Conservation (phyloP, 225 moss, liverwort and hornwort genomes). For the Anthoceros angustus region DNA sequence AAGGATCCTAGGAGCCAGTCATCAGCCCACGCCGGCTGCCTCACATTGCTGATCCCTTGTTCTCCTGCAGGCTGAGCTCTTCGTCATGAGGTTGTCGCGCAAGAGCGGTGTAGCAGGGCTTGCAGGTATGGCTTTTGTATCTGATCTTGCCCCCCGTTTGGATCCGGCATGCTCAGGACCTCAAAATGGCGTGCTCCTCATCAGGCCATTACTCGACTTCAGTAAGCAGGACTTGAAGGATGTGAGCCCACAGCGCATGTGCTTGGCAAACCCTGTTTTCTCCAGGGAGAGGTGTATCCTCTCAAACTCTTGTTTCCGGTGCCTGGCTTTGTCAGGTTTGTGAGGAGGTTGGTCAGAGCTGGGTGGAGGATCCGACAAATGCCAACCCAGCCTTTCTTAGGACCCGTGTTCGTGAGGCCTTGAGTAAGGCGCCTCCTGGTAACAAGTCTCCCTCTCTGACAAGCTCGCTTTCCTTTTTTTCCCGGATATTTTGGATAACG, state of each 20-base stretch:
- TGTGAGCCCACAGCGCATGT: conserved; percentile 28
- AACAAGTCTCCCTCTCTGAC: conserved; percentile 22
- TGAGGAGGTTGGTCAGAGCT: conserved; percentile 44
- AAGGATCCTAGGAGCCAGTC: background rate
- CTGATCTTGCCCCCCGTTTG: conserved; percentile 27
- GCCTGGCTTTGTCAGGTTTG: no score
- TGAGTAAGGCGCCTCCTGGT: conserved; percentile 39
- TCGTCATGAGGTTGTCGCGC: conserved; percentile 81
- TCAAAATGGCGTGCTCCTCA: conserved; percentile 35
- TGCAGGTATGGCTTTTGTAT: conserved; percentile 78
- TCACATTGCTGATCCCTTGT: background rate
- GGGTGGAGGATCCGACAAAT: conserved; percentile 95
- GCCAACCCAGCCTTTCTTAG: conserved; percentile 50
- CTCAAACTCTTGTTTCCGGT: no score
- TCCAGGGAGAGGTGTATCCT: no score
- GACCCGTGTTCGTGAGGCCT: conserved; percentile 71
- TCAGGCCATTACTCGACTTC: conserved; percentile 72
- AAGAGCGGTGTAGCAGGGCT: conserved; percentile 81
- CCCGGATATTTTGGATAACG: background rate
- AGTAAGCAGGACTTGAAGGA: conserved; percentile 54
- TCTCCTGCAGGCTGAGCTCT: conserved; percentile 65
- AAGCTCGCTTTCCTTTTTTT: background rate
- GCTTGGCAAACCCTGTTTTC: no score
- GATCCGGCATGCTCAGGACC: conserved; percentile 10
- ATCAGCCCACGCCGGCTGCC: background rate